Evolutionary conservation across 2,329 filamentous ascomycete genomes (phyloP).

Genomic region (Cladosporium sp.): DNA sequence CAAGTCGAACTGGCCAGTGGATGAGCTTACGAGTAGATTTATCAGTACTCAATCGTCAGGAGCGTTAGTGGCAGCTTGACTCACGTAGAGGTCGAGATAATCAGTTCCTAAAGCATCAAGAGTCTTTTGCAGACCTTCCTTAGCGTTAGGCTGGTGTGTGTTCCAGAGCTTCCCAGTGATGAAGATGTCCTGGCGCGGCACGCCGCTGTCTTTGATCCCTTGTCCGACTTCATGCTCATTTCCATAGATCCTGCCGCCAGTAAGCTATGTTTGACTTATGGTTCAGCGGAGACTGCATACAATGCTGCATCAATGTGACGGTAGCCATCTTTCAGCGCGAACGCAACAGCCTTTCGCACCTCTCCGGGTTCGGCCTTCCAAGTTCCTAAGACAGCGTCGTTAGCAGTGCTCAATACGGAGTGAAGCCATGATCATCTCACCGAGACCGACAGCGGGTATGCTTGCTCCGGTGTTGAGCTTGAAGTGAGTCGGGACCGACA

Average conservation of each 20-base stretch:
- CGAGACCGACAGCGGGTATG: constrained; percentile 34
- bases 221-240: constrained; percentile 42
- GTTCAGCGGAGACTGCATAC: background rate
- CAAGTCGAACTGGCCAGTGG: background rate
- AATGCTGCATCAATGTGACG: constrained; percentile 44
- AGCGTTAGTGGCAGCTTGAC: no score
- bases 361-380: constrained; percentile 33
- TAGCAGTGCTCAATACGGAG: background rate
- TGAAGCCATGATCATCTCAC: background rate
- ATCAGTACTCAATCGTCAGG: no score
- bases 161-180: constrained; percentile 60
- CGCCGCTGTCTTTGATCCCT: constrained; percentile 34
- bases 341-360: constrained; percentile 31
- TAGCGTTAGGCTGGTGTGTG: constrained; percentile 38
- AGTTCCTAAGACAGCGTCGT: constrained; percentile 19
- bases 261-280: background rate
- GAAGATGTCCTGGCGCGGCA: constrained; percentile 28
- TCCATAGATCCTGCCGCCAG: constrained; percentile 38
- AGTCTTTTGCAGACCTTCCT: constrained; percentile 26
- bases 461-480: constrained; percentile 37
- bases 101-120: constrained; percentile 34
- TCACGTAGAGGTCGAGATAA: no score
- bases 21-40: background rate
- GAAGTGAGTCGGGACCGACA: constrained; percentile 16
- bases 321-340: constrained; percentile 46